Evolutionary conservation across 2,329 filamentous ascomycete genomes (phyloP).

Genomic region (Sporothrix inflata): DNA sequence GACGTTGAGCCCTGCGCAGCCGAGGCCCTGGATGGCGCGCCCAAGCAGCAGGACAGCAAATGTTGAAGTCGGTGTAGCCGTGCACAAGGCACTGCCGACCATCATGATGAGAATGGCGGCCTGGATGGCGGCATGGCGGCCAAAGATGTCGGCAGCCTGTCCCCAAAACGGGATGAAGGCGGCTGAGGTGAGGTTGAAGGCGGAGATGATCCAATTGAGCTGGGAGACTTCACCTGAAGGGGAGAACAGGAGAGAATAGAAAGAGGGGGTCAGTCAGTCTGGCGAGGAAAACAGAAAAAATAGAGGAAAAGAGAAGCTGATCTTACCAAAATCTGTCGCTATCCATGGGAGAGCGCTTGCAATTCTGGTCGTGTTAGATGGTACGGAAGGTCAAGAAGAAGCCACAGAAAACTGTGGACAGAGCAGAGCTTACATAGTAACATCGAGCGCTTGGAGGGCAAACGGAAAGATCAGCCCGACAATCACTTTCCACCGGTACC

Average conservation of each 20-base stretch:
- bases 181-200: slow-evolving; percentile 69
- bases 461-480: slow-evolving; percentile 62
- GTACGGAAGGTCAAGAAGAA: not conserved
- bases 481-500: slow-evolving; percentile 62
- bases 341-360: slow-evolving; percentile 65
- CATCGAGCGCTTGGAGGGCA: slow-evolving; percentile 64
- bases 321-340: slow-evolving; percentile 63
- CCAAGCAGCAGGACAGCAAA: slow-evolving; percentile 66
- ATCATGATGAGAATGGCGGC: slow-evolving; percentile 60
- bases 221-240: slow-evolving; percentile 55
- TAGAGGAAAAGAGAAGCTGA: not conserved
- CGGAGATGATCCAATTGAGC: slow-evolving; percentile 70
- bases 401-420: not conserved
- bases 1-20: slow-evolving; percentile 64
- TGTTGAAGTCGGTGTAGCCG: slow-evolving; percentile 55
- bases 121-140: slow-evolving; percentile 62
- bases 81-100: slow-evolving; percentile 64
- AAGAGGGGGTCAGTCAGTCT: not conserved
- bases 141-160: slow-evolving; percentile 67
- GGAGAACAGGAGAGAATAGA: no score
- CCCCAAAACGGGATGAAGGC: slow-evolving; percentile 69
- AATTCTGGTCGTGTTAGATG: slow-evolving; percentile 38
- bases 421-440: slow-evolving; percentile 55
- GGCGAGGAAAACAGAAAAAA: not conserved
- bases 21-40: slow-evolving; percentile 64